phyloP scores from a whole-genome alignment of 148 eudicot species.

The Vaccinium macrocarpon region DNA sequence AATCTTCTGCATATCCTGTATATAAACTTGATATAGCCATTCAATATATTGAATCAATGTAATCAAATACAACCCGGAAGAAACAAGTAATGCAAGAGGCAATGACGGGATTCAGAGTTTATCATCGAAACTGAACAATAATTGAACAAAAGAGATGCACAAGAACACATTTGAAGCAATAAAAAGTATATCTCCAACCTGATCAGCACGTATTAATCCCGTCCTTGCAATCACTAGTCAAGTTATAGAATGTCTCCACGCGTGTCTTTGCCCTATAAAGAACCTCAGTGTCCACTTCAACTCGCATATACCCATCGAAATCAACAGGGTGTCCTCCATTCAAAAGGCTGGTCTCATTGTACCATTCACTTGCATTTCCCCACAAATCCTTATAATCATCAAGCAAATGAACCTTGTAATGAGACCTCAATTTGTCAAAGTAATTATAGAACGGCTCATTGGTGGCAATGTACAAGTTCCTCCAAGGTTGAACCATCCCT shows the following conservation, averaged over 20 bases:
- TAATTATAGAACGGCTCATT: conserved; percentile 88
- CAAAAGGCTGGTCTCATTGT: conserved; percentile 63
- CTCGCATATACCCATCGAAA: conserved; percentile 97
- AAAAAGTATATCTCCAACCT: conserved; percentile 20
- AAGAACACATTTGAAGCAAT: conserved; percentile 4
- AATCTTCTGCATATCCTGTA: conserved; percentile 3
- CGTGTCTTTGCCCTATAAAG: conserved; percentile 78
- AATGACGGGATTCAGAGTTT: conserved; percentile 6
- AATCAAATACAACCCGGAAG: background rate
- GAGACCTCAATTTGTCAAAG: conserved; percentile 90
- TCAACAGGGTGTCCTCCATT: conserved; percentile 73
- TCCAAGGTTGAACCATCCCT: conserved; percentile 57
- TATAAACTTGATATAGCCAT: conserved; percentile 3
- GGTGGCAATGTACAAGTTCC: conserved; percentile 85
- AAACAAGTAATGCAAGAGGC: conserved; percentile 13
- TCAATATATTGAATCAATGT: conserved; percentile 14
- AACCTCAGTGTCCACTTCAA: conserved; percentile 89
- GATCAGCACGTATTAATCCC: conserved; percentile 77
- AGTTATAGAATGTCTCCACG: conserved; percentile 86
- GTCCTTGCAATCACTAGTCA: conserved; percentile 91
- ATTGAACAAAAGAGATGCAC: conserved; percentile 12
- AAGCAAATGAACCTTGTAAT: conserved; percentile 85
- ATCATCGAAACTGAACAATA: conserved; percentile 15
- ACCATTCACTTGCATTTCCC: conserved; percentile 96
- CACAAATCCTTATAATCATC: conserved; percentile 85